Conservation (phyloP, 108 stramenopile species). For the Nitzschia palea region DNA sequence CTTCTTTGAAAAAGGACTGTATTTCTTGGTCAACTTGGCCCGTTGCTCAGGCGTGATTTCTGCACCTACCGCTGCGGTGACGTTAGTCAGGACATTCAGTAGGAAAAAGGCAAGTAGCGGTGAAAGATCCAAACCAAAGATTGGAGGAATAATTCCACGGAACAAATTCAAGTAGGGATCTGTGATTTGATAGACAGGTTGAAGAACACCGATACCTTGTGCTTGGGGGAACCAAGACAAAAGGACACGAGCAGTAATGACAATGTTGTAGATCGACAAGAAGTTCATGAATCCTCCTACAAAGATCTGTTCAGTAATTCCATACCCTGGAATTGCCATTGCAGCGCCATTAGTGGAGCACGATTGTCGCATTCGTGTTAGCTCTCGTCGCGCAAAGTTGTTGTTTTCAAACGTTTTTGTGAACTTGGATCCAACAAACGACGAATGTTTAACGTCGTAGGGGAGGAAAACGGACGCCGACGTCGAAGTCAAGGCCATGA, state of each 20-base stretch:
- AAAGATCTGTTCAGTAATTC: conserved; percentile 81
- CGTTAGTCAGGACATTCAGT: conserved; percentile 53
- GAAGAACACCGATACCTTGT: conserved; percentile 57
- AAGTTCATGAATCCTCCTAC: conserved; percentile 87
- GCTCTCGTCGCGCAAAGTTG: conserved; percentile 6
- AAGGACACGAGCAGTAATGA: conserved; percentile 89
- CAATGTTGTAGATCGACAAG: conserved; percentile 83
- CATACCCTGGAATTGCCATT: conserved; percentile 88
- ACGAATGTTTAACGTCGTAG: conserved; percentile 1
- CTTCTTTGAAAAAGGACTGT: conserved; percentile 13
- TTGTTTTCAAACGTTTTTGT: conserved; percentile 5
- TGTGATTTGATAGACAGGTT: conserved; percentile 86
- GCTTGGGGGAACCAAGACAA: conserved; percentile 91
- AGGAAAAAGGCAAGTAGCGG: conserved; percentile 77
- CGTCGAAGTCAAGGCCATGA: conserved; percentile 3
- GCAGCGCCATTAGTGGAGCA: conserved; percentile 45
- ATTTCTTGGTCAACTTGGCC: conserved; percentile 10
- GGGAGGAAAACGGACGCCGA: conserved; percentile 48
- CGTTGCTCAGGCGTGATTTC: conserved; percentile 37
- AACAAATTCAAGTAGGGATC: conserved; percentile 93
- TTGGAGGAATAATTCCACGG: conserved; percentile 79
- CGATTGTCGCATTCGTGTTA: conserved; percentile 18
- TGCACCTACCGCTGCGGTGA: conserved; percentile 60
- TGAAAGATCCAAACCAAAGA: conserved; percentile 84
- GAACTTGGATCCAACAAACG: background rate